Conservation (phyloP, 2,329 filamentous ascomycete genomes). For the Exophiala aquamarina region DNA sequence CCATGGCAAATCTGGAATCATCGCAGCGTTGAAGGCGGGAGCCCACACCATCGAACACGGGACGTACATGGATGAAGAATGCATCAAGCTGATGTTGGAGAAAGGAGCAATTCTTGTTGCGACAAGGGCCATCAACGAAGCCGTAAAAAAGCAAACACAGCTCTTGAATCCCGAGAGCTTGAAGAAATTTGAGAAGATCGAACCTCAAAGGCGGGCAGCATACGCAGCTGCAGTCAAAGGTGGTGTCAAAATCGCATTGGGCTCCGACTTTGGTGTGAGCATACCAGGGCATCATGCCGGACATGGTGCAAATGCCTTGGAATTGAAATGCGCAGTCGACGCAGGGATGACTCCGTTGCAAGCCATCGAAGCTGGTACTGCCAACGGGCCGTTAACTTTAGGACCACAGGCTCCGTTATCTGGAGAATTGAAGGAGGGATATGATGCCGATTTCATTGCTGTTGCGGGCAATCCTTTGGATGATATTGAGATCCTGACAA, state of each 20-base stretch:
- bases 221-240: conserved; percentile 43
- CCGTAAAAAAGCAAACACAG: conserved; percentile 39
- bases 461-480: conserved; percentile 44
- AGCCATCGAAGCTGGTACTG: conserved; percentile 53
- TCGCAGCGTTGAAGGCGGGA: conserved; percentile 56
- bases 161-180: neutral
- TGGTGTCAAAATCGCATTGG: conserved; percentile 48
- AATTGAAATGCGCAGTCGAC: conserved; percentile 46
- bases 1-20: conserved; percentile 56
- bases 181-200: too few relatives aligned
- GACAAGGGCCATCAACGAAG: conserved; percentile 51
- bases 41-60: conserved; percentile 58
- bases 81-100: conserved; percentile 52
- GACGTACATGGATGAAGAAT: conserved; percentile 46
- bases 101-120: conserved; percentile 52
- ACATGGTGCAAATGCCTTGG: conserved; percentile 45
- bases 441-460: conserved; percentile 50
- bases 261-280: conserved; percentile 46
- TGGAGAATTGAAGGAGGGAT: conserved; percentile 47
- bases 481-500: conserved; percentile 41
- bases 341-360: conserved; percentile 51
- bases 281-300: conserved; percentile 33
- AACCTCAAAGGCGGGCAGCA: neutral
- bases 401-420: conserved; percentile 44
- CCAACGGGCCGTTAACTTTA: conserved; percentile 45